Evolutionary conservation across 1,139 yeast genomes (phyloP).

Genomic region (Yamadazyma friedrichii): DNA sequence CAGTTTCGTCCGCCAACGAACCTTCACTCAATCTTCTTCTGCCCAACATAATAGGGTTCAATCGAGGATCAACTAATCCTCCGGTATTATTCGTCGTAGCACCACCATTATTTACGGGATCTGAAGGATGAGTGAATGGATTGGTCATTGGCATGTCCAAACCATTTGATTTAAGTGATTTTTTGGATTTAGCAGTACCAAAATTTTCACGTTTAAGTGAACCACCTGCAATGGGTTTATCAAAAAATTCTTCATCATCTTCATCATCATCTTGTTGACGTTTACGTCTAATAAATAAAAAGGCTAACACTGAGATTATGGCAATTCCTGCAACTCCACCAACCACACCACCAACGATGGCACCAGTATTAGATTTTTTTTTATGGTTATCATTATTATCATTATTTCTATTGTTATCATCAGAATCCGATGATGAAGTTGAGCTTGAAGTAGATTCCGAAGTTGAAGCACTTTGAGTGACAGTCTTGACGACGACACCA

Average conservation of each 20-base stretch:
- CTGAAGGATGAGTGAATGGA: constrained; percentile 61
- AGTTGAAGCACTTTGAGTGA: constrained; percentile 17
- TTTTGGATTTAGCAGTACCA: constrained; percentile 28
- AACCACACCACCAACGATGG: constrained; percentile 69
- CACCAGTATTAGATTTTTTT: constrained; percentile 38
- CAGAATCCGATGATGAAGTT: constrained; percentile 11
- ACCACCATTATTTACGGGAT: constrained; percentile 28
- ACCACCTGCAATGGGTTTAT: constrained; percentile 29
- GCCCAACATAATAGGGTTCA: constrained; percentile 69
- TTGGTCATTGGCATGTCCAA: constrained; percentile 49
- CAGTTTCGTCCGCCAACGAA: constrained; percentile 74
- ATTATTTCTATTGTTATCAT: constrained; percentile 6
- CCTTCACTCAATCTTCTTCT: constrained; percentile 74
- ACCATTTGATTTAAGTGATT: constrained; percentile 23
- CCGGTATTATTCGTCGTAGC: constrained; percentile 14
- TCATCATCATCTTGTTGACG: constrained; percentile 46
- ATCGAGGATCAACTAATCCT: constrained; percentile 50
- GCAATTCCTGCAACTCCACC: constrained; percentile 57
- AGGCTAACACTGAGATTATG: constrained; percentile 40
- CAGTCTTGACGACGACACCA: constrained; percentile 18
- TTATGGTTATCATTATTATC: constrained; percentile 11
- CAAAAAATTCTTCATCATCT: constrained; percentile 48
- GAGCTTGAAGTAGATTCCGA: constrained; percentile 5
- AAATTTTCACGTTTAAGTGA: constrained; percentile 16
- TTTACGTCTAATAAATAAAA: constrained; percentile 49